phyloP scores from a whole-genome alignment of 1,284 basidiomycete genomes.

The Sporisorium reilianum region DNA sequence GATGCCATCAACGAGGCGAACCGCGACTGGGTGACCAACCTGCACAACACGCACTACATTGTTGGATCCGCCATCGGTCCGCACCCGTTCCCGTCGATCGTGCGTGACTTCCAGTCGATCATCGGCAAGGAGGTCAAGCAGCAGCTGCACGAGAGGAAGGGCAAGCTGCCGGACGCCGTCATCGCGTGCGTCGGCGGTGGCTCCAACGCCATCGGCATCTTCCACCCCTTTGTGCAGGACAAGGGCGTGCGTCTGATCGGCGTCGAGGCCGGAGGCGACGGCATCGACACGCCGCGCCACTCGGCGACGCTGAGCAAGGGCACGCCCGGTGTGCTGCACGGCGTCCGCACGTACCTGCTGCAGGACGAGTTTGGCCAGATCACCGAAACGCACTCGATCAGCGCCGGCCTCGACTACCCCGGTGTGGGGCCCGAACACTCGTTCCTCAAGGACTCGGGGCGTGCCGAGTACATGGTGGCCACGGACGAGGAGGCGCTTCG shows the following conservation, averaged over 20 bases:
- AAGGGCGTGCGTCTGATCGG: conserved; percentile 63
- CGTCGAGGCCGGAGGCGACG: conserved; percentile 74
- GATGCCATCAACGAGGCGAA: conserved; percentile 75
- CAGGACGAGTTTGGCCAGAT: conserved; percentile 92
- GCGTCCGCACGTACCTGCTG: conserved; percentile 92
- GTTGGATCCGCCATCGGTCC: conserved; percentile 98
- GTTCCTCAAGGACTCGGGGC: conserved; percentile 91
- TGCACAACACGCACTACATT: conserved; percentile 87
- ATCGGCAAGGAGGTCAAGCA: conserved; percentile 95
- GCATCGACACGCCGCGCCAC: conserved; percentile 84
- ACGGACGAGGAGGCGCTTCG: conserved; percentile 93
- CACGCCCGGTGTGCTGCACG: conserved; percentile 93
- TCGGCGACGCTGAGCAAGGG: conserved; percentile 93
- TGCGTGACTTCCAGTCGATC: conserved; percentile 96
- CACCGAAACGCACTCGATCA: conserved; percentile 95
- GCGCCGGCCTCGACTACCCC: conserved; percentile 80
- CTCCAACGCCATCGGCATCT: conserved; percentile 89
- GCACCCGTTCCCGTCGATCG: conserved; percentile 98
- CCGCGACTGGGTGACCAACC: conserved; percentile 95
- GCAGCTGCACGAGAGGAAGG: conserved; percentile 80
- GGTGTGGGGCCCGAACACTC: conserved; percentile 97
- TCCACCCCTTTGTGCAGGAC: conserved; percentile 63
- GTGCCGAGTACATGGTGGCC: conserved; percentile 92
- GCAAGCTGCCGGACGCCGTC: conserved; percentile 91
- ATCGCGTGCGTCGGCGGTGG: conserved; percentile 98